These are phyloP conservation scores for Termitomyces sp. DNA, from an alignment of 768 basidiomycete genomes.

Conservation along the genomic window DNA sequence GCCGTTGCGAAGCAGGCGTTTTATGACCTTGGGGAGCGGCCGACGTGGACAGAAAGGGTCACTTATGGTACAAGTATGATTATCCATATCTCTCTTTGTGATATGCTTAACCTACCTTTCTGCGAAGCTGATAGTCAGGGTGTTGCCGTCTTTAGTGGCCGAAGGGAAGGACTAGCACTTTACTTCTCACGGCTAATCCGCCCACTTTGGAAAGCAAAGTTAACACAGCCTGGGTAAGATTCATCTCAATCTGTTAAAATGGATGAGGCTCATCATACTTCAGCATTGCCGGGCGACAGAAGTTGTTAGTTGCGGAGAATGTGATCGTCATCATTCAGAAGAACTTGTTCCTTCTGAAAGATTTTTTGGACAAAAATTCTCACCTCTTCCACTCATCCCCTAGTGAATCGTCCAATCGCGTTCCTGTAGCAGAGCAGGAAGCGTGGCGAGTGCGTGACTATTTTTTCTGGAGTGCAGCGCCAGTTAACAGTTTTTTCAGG, in stretches of 20 bases:
- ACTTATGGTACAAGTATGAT: constrained; percentile 69
- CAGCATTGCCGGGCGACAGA: constrained; percentile 43
- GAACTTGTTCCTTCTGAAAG: constrained; percentile 72
- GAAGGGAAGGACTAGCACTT: constrained; percentile 83
- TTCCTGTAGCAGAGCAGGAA: constrained; percentile 68
- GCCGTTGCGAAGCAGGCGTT: constrained; percentile 79
- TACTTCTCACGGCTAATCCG: constrained; percentile 84
- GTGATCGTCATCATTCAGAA: constrained; percentile 68
- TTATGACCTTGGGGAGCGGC: constrained; percentile 81
- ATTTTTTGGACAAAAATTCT: constrained; percentile 75
- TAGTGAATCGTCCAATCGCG: constrained; percentile 57
- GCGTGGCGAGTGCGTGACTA: constrained; percentile 73
- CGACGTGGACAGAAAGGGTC: constrained; percentile 74
- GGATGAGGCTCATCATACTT: neutral
- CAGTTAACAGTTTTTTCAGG: constrained; percentile 35
- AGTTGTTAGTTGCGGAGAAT: constrained; percentile 60
- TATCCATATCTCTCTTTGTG: neutral
- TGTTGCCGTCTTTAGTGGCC: constrained; percentile 76
- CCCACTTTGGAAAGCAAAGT: constrained; percentile 81
- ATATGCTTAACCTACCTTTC: neutral
- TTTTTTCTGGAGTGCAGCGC: neutral
- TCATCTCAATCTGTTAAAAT: neutral
- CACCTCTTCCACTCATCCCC: constrained; percentile 83
- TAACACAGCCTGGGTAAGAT: constrained; percentile 60
- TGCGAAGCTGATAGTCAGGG: constrained; percentile 59